Base-by-base conservation (phyloP, 75 land plant genomes). In the Selaginella moellendorffii region DNA sequence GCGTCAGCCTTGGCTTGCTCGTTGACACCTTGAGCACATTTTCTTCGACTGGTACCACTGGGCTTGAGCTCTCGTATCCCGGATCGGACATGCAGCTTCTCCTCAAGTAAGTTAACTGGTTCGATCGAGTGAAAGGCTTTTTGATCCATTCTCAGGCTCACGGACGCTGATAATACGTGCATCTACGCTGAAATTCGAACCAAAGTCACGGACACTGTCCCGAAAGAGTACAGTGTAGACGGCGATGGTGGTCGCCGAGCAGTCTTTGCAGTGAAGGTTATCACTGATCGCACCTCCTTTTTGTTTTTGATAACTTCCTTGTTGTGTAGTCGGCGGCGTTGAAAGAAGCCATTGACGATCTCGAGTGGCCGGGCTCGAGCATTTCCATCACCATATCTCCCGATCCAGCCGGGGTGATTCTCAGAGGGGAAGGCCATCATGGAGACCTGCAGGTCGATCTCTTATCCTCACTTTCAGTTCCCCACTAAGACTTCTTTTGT, bases 291-390 rank as follows among this genome's bases (percentile, higher is more conserved):
- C 9, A 62, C 46, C 46, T 5, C 14, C 5, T 36, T 14, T 36
- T 36, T 5, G 46, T 5, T 36, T 5, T 36, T 5, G 5, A 36
- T 36, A 36, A 5, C 5, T n/a, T n/a, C n/a, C n/a, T n/a, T n/a
- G n/a, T n/a, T 36, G 46, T 36, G 46, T 36, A 92, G 97, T 85
- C 96, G 64, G 83, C 87, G 31, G 81, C 82, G 1, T 65, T 92
- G 53, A 88, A 88, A 69, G 96, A 91, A 66, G 95, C 84, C 17
- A 78, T 88, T 53, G 97, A 91, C 63, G 97, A 91, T 62, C 79
- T 91, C 65, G 97, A 91, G 63, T 91, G 95, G 95, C 97, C 97
- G 22, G 97, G 95, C 24, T 77, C 93, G 25, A 91, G 86, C 74
- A 75, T 91, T 24, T 75, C 74, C 61, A 79, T 91, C 21, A 64